Evolutionary conservation across 331 rosid genomes (phyloP).

Genomic region (Arachis monticola): DNA sequence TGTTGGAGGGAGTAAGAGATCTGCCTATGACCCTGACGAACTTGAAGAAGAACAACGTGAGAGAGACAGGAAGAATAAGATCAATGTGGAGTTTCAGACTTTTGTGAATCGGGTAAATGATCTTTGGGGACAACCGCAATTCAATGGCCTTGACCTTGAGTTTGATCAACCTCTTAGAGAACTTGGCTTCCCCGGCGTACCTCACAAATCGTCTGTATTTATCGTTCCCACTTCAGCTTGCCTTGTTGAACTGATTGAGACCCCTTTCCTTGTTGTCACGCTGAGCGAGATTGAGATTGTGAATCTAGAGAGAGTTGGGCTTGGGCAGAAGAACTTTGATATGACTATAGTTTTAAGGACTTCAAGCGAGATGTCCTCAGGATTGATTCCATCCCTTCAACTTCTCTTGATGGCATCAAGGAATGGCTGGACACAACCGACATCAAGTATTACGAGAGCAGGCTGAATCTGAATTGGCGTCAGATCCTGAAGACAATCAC

Average conservation of each 20-base stretch:
- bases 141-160: constrained; percentile 72
- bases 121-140: constrained; percentile 79
- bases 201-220: constrained; percentile 79
- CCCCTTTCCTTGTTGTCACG: constrained; percentile 80
- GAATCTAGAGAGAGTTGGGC: constrained; percentile 88
- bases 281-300: constrained; percentile 81
- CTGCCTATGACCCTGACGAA: constrained; percentile 83
- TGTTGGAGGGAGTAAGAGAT: constrained; percentile 77
- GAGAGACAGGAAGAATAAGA: constrained; percentile 77
- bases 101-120: constrained; percentile 78
- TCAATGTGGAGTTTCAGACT: constrained; percentile 72
- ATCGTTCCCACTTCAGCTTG: constrained; percentile 85
- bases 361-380: constrained; percentile 82
- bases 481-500: constrained; percentile 83
- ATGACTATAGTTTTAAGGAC: constrained; percentile 79
- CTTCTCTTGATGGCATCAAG: constrained; percentile 81
- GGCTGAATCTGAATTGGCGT: constrained; percentile 88
- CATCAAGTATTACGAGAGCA: constrained; percentile 82
- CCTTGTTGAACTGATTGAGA: constrained; percentile 83
- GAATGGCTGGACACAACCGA: constrained; percentile 87
- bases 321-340: constrained; percentile 88
- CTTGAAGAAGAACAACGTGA: constrained; percentile 87
- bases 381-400: constrained; percentile 82
- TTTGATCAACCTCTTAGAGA: constrained; percentile 90
- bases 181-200: constrained; percentile 91